A percentile compares a stretch with the other conserved stretches of the same genome.
These are phyloP conservation scores for Astragalus glycyphyllos DNA, from an alignment of 306 rosid species.

Conservation along the genomic window DNA sequence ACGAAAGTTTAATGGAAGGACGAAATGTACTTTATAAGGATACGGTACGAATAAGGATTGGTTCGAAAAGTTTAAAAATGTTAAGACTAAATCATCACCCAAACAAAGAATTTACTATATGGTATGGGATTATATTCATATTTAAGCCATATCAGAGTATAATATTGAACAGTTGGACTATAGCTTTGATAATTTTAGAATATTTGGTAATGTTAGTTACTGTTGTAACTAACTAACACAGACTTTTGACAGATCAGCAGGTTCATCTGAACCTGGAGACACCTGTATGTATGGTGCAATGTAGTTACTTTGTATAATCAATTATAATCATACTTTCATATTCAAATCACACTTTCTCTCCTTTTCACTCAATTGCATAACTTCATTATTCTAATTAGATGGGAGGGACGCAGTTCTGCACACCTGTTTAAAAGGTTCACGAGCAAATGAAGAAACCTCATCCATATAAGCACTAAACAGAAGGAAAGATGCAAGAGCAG, in stretches of 20 bases:
- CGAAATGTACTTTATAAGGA: too few species aligned
- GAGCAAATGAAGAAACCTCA: slow-evolving; percentile 84
- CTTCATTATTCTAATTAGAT: slow-evolving; percentile 9
- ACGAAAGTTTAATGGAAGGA: too few species aligned
- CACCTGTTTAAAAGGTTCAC: slow-evolving; percentile 87
- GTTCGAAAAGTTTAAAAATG: too few species aligned
- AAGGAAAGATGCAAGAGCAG: slow-evolving; percentile 98
- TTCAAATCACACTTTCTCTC: slow-evolving; percentile 1
- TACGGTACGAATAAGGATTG: too few species aligned
- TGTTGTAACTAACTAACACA: neutral
- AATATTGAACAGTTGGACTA: too few species aligned
- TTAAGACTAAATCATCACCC: too few species aligned
- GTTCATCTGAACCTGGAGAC: neutral
- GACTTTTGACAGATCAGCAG: neutral
- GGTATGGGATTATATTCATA: too few species aligned
- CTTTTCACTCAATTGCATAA: slow-evolving; percentile 23
- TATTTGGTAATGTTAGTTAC: neutral
- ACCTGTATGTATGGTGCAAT: neutral
- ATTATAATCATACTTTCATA: neutral
- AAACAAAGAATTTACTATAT: too few species aligned
- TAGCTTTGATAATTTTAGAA: neutral
- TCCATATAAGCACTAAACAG: slow-evolving; percentile 99
- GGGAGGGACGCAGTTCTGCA: slow-evolving; percentile 29
- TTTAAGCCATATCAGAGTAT: too few species aligned
- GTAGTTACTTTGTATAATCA: neutral